phyloP scores from a whole-genome alignment of 345 rosid genomes.

The Eucalyptus cloeziana region DNA sequence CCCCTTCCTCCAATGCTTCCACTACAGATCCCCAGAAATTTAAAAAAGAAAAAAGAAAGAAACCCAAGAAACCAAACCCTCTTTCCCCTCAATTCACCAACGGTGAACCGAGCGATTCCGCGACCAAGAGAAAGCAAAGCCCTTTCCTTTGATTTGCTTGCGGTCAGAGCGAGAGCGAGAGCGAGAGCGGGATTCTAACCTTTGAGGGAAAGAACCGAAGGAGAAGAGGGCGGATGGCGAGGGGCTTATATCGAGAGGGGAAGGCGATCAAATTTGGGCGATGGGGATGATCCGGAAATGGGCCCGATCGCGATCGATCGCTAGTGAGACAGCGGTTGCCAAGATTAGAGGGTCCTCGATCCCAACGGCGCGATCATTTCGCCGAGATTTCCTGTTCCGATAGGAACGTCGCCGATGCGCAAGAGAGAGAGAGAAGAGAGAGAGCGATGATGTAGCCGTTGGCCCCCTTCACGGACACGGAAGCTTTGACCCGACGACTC shows the following conservation, averaged over 20 bases:
- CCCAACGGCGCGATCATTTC: conserved; percentile 5
- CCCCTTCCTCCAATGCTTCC: not conserved
- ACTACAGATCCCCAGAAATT: not conserved
- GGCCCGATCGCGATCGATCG: not conserved
- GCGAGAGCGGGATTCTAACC: conserved; percentile 17
- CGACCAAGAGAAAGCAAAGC: not conserved
- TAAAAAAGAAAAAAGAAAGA: too few species aligned
- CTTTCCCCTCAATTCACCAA: not conserved
- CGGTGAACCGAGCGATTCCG: not conserved
- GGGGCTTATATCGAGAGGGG: not conserved
- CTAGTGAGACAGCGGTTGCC: not conserved
- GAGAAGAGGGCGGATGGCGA: not conserved
- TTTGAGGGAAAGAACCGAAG: conserved; percentile 31
- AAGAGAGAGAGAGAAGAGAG: not conserved
- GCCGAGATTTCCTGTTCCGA: conserved; percentile 20
- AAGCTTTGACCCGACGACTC: conserved; percentile 9
- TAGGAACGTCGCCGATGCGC: conserved; percentile 1
- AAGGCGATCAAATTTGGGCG: not conserved
- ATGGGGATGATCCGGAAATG: not conserved
- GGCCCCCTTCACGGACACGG: conserved; percentile 1
- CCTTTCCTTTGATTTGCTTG: not conserved
- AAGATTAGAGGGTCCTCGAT: not conserved
- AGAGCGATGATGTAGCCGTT: conserved; percentile 30
- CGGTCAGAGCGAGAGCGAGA: not conserved
- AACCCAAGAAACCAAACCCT: not conserved